A percentile compares a stretch with the other conserved stretches of the same genome.
phyloP scores from a whole-genome alignment of 2,329 filamentous ascomycete genomes.

The Scedosporium dehoogii region DNA sequence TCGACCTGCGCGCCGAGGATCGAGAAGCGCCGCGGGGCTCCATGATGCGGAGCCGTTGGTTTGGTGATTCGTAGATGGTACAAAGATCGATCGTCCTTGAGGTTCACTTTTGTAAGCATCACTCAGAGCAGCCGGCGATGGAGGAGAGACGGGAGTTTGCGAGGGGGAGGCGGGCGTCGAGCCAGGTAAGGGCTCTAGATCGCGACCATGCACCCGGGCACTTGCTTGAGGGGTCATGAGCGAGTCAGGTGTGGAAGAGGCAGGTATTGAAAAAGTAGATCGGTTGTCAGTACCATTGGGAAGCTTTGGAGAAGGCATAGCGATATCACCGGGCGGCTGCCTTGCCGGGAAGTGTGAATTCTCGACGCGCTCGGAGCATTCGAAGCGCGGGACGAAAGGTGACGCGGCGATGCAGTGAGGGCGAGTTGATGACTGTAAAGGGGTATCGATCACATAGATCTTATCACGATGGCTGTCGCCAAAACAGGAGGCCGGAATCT shows the following conservation, averaged over 20 bases:
- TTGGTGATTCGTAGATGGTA: background rate
- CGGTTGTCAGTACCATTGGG: background rate
- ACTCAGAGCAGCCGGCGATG: background rate
- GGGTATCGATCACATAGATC: background rate
- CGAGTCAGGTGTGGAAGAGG: background rate
- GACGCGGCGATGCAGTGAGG: background rate
- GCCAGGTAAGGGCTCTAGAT: too few relatives aligned
- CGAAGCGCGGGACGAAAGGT: background rate
- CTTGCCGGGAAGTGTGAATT: background rate
- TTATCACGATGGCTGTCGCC: background rate
- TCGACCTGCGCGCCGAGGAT: slow-evolving; percentile 40
- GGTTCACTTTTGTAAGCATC: background rate
- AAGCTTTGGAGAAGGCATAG: slow-evolving; percentile 5
- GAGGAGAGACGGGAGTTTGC: background rate
- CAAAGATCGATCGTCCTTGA: slow-evolving; percentile 5
- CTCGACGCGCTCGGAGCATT: background rate
- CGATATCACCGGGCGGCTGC: background rate
- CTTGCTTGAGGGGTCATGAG: background rate
- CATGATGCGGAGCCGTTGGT: slow-evolving; percentile 19
- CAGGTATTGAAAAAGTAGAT: background rate
- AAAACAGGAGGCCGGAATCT: too few relatives aligned
- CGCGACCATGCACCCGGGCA: background rate
- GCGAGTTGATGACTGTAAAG: background rate
- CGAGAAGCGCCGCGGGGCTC: slow-evolving; percentile 30
- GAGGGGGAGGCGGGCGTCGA: background rate